Base-by-base conservation (phyloP, 768 basidiomycete species). In the Lactifluus pinguis region DNA sequence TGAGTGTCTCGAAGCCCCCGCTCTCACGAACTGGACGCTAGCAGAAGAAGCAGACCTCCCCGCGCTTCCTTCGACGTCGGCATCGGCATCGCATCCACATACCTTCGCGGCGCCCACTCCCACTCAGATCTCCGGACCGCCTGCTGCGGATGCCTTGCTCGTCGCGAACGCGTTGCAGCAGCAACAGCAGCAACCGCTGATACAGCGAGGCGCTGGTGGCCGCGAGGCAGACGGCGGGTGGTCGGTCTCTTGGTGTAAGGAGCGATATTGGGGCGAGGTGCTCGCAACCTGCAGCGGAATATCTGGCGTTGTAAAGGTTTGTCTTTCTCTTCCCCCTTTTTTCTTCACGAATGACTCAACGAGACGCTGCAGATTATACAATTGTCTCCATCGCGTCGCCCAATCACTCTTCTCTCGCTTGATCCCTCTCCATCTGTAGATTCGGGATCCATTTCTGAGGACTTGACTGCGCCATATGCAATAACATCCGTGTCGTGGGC, bases 191-290 rank as follows among this genome's bases (percentile, higher is more conserved):
- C 72, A 63, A 52, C 68, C 66, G 53, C 66, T 62, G 30, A 67
- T 45, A 64, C 71, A 77, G 58, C 74, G 76, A 15, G 80, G 81
- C 1, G 62, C 75, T 25, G 86, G 83, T 0, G 85, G 82, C 65
- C 78, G 87, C 45, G 89, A 95, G 71, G 92, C 92, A 2, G 86
- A 92, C 57, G 92, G 92, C 4, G 95, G 90, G 1, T 98, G 93
- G 93, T 88, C 86, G 59, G 73, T 99, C 47, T 88, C 87, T 8
- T 99, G 95, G 94, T 98, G 95, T 73, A 92, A 92, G 69, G 97
- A 98, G 68, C 80, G 82, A 62, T 97, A 94, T 72, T 97, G 94
- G 94, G 95, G 95, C 2, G 90, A 94, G 69, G 69, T 95, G 19
- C 77, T 98, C 52, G 93, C 92, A 9, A 85, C 84, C 0, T 82